Evolutionary conservation across 2,329 filamentous ascomycete genomes (phyloP), one percentile per base, ranked within the genome.

Genomic region (Colletotrichum destructivum): DNA sequence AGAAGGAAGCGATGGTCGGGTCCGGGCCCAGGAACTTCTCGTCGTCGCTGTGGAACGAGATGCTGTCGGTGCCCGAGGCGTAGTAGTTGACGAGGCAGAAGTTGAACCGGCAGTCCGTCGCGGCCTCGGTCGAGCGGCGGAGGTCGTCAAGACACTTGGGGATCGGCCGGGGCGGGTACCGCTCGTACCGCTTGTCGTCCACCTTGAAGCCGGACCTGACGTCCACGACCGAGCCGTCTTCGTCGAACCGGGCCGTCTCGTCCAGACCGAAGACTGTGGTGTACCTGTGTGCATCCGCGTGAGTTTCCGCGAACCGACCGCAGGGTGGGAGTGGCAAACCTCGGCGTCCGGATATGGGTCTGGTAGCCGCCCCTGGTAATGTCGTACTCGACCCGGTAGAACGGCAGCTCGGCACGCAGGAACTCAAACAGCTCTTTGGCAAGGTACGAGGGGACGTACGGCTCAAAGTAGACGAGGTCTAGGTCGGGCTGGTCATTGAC

Each of bases 71-170:
- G 0, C 93, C 93, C 4, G 88, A 89, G n/a, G 91, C 91, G 78
- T 96, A 96, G 82, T 96, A 96, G 77, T 96, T 96, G 5, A 96
- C 92, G 1, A 96, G 86, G 71, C 91, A 93, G 78, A 95, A 94
- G 78, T 96, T 96, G 82, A 92, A 96, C 1, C 78, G 86, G 76
- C 89, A 88, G n/a, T 86, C 87, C 0, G 92, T 93, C 0, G 89
- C 88, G 5, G 86, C 85, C 80, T 96, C 92, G 1, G 92, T 90
- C 12, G 89, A 85, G 44, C 80, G 82, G 12, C 90, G 88, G 9
- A 96, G 85, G 7, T 85, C 80, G 49, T 93, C 88, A 0, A 96
- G 86, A 75, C 92, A 94, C 66, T 87, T 82, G 0, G 93, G 93
- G 1, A 95, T 88, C 0, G 93, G 93, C 0, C 93, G 88, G 0